phyloP scores from a whole-genome alignment of 1,284 basidiomycete genomes.

The Paramarasmius palmivorus region DNA sequence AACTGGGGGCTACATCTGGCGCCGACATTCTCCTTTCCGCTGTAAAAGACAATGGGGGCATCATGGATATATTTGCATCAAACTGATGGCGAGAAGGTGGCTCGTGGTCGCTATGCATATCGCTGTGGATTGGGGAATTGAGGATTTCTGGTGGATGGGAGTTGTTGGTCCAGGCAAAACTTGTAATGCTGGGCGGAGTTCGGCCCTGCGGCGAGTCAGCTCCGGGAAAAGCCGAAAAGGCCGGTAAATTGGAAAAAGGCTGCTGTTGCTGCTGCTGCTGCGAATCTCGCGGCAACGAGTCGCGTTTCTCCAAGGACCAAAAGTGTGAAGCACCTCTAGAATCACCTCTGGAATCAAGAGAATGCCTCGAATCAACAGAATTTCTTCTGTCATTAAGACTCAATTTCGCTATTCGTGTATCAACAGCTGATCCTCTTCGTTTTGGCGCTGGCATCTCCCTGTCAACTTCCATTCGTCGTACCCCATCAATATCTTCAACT shows the following conservation, averaged over 20 bases:
- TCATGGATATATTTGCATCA: constrained; percentile 32
- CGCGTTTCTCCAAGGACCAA: no score
- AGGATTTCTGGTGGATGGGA: constrained; percentile 44
- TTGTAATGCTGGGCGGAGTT: constrained; percentile 59
- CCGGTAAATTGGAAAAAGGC: constrained; percentile 64
- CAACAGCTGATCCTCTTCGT: constrained; percentile 76
- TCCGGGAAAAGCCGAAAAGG: constrained; percentile 57
- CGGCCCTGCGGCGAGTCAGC: constrained; percentile 64
- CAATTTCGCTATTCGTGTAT: constrained; percentile 71
- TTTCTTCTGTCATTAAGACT: constrained; percentile 74
- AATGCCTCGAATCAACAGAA: constrained; percentile 67
- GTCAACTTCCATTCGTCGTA: constrained; percentile 59
- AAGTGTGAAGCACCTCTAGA: no score
- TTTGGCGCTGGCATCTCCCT: constrained; percentile 71
- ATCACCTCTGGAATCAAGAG: no score
- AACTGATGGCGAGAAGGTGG: constrained; percentile 14
- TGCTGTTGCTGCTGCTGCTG: constrained; percentile 56
- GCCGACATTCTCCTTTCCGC: constrained; percentile 75
- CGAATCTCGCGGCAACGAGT: constrained; percentile 38
- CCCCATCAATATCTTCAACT: constrained; percentile 51
- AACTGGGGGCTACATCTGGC: constrained; percentile 42
- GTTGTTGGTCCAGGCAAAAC: constrained; percentile 70
- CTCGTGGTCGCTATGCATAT: constrained; percentile 45
- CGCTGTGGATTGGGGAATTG: constrained; percentile 37
- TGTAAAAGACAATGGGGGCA: constrained; percentile 57